Base-by-base conservation (phyloP, 495 filamentous ascomycete species). In the Penicillium longicatenatum region DNA sequence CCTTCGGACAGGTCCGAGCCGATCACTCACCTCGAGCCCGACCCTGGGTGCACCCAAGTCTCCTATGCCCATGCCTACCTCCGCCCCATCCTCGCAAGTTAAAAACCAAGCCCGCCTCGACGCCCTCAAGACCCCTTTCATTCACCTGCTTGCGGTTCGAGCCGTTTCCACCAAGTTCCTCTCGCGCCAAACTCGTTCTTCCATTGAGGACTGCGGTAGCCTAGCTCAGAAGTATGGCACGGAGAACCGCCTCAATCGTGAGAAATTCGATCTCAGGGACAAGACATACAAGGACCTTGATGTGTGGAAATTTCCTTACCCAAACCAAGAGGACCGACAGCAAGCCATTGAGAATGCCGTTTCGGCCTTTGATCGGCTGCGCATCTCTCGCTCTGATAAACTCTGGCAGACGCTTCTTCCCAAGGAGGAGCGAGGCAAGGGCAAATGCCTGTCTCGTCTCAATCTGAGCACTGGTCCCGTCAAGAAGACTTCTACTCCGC, bases 261-360 rank as follows among this genome's bases (percentile, higher is more conserved):
- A 84, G 63, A 89, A 89, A 55, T 92, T 84, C 76, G 78, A 80
- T 51, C 73, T 93, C 46, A 82, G 76, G 63, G 90, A 90, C 66
- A 84, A 83, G 59, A 78, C 78, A 42, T 96, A 87, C 78, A 91
- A 88, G 63, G 92, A 96, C 55, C 77, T 97, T 29, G 89, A 96
- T 66, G 82, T 91, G 17, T 96, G 87, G 82, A 83, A 83, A 14
- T 94, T 91, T 69, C 76, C 81, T 7, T 94, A 93, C 68, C 76
- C 77, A 16, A 82, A 70, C 22, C 70, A 82, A 30, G 83, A 85
- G 31, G 89, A 93, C 61, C 86, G 92, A 24, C 79, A 92, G 64
- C 78, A 80, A 12, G 92, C 90, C 12, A 93, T 96, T 69, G 86
- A 93, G 63, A 90, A 89, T 65, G 90, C 91, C n/a, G 82, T 95